Evolutionary conservation across 176 grass and related monocot genomes (phyloP).

Genomic region (Avena insularis): DNA sequence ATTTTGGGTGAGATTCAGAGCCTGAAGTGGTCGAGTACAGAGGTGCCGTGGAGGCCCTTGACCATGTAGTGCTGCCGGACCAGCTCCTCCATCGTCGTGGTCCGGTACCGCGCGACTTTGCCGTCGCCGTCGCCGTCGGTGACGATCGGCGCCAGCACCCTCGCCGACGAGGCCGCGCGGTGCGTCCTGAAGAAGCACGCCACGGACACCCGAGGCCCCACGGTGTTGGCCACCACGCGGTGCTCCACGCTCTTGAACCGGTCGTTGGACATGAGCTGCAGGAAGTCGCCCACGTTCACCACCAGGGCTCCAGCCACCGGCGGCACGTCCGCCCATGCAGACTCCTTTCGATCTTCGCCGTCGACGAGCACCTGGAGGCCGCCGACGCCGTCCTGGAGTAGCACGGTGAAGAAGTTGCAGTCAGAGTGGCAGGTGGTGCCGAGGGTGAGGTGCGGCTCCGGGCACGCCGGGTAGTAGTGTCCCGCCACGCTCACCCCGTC

Average conservation of each 20-base stretch:
- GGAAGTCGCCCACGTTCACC: conserved; percentile 27
- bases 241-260: conserved; percentile 30
- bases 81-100: background rate
- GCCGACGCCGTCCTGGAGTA: conserved; percentile 14
- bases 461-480: background rate
- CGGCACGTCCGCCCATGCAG: conserved; percentile 10
- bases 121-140: background rate
- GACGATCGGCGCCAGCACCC: conserved; percentile 4
- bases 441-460: background rate
- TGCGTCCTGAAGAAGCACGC: conserved; percentile 5
- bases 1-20: background rate
- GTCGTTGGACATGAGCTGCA: conserved; percentile 31
- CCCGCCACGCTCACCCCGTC: background rate
- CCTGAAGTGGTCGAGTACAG: background rate
- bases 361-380: conserved; percentile 20
- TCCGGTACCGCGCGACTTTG: background rate
- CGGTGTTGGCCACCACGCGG: conserved; percentile 16
- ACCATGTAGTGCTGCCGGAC: conserved; percentile 10
- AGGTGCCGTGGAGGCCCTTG: background rate
- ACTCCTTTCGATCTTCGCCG: background rate
- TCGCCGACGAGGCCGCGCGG: background rate
- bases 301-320: background rate
- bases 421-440: background rate
- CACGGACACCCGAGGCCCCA: background rate
- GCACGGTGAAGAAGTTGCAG: conserved; percentile 12